Base-by-base conservation (phyloP, 139 green algal genomes). In the Spirogloea muscicola region DNA sequence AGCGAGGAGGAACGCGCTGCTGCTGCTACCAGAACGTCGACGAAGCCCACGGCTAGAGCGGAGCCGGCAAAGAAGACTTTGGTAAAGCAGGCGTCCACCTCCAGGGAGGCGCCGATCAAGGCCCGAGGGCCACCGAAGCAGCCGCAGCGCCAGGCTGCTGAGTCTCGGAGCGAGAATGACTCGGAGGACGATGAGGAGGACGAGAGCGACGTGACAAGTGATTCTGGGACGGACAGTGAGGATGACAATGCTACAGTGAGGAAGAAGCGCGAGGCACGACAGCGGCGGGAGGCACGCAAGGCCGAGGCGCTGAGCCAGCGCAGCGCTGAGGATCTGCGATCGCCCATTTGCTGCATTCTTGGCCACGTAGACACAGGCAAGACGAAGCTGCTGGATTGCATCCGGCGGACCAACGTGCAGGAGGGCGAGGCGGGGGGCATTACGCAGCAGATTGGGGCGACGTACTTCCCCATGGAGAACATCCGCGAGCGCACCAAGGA, bases 351-450 rank as follows among this genome's bases (percentile, higher is more conserved):
- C 85, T 99, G 94, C 81, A 98, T 99, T 71, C 79, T 99, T 76
- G 94, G 94, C 1, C 94, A 99, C 81, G 94, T 99, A 4, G 94
- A 99, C 78, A 97, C 95, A 33, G 94, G 94, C 69, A 99, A 99
- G 84, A 99, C 94, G 16, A 99, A 99, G 88, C 92, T 99, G 69
- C 80, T 99, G 73, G 94, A 99, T 86, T 97, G 97, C 77, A 93
- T 99, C 71, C 84, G 94, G 40, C 78, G 91, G 46, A 98, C 94
- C 43, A 97, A 96, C 74, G 94, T 98, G 60, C 91, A 97, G 83
- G 95, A 98, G 57, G 92, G 92, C 0, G 94, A 99, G 82, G 94
- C 94, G 1, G 94, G 94, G 37, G 94, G 94, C 49, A 99, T 99
- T 88, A 99, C 94, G 39, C 94, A 99, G 87, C 94, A 99, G 86